These are phyloP conservation scores for Crinitomyces ghanaensis DNA, from an alignment of 805 yeast species.

Conservation along the genomic window DNA sequence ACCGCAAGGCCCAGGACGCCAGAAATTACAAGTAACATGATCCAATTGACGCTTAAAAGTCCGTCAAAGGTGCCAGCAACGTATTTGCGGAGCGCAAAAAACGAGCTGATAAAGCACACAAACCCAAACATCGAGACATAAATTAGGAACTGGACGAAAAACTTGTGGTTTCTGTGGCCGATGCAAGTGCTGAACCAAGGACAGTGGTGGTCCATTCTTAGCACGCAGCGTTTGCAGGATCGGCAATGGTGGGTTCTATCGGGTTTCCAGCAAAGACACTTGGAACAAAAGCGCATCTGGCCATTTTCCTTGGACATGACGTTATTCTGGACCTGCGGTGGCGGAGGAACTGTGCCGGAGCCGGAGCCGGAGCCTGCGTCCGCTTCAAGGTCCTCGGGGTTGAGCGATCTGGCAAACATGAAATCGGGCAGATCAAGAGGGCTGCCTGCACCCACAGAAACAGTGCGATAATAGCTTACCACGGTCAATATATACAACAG, in stretches of 20 bases:
- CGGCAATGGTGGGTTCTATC: constrained; percentile 35
- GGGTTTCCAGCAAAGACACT: constrained; percentile 33
- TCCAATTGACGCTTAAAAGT: constrained; percentile 44
- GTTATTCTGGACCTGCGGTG: constrained; percentile 20
- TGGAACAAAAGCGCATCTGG: constrained; percentile 28
- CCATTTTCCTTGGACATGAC: constrained; percentile 33
- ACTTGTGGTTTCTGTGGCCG: constrained; percentile 72
- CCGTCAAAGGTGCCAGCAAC: constrained; percentile 22
- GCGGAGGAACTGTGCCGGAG: constrained; percentile 15
- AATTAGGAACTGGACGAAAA: constrained; percentile 60
- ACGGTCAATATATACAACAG: constrained; percentile 16
- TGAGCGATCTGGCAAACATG: too few species aligned
- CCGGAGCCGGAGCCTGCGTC: too few species aligned
- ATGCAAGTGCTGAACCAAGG: constrained; percentile 92
- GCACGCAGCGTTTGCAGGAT: constrained; percentile 28
- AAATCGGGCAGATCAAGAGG: constrained; percentile 26
- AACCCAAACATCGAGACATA: constrained; percentile 41
- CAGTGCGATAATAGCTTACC: constrained; percentile 20
- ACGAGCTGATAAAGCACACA: constrained; percentile 32
- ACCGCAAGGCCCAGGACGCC: constrained; percentile 46
- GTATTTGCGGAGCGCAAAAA: constrained; percentile 12
- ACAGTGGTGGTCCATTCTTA: constrained; percentile 55
- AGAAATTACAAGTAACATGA: constrained; percentile 48
- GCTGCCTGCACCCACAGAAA: constrained; percentile 24
- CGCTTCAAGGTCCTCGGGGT: too few species aligned